phyloP scores from a whole-genome alignment of 345 rosid genomes.

The Crucihimalaya himalaica region DNA sequence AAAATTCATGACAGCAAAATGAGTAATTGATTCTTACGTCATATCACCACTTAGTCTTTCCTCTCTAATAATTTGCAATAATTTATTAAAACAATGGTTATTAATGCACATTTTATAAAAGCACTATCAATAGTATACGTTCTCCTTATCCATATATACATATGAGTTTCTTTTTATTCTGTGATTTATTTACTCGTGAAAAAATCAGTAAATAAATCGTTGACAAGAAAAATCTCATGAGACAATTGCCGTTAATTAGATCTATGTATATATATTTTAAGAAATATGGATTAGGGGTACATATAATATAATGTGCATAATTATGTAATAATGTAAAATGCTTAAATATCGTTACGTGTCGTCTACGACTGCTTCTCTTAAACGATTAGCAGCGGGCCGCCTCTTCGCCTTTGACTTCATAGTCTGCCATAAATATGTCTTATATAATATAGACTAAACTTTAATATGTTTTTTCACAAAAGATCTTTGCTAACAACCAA shows the following conservation, averaged over 20 bases:
- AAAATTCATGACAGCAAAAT: neutral
- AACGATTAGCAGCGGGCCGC: constrained; percentile 39
- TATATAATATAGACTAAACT: constrained; percentile 31
- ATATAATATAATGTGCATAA: neutral
- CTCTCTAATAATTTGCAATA: neutral
- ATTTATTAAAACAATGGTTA: neutral
- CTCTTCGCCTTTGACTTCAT: constrained; percentile 38
- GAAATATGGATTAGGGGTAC: neutral
- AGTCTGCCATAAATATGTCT: constrained; percentile 33
- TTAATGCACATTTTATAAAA: neutral
- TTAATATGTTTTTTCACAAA: constrained; percentile 9
- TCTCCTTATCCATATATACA: neutral
- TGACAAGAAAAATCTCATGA: neutral
- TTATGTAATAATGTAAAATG: neutral
- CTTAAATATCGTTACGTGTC: constrained; percentile 37
- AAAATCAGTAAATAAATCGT: neutral
- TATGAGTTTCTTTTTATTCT: neutral
- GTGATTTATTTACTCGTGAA: neutral
- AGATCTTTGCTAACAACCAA: constrained; percentile 3
- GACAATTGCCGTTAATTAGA: neutral
- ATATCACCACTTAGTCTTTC: neutral
- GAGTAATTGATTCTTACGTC: constrained; percentile 25
- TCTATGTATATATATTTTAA: neutral
- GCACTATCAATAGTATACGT: neutral
- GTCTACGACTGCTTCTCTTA: constrained; percentile 36